Evolutionary conservation across 768 basidiomycete species (phyloP), one percentile per base, ranked within the genome.

Genomic region (Cystoderma amianthinum): DNA sequence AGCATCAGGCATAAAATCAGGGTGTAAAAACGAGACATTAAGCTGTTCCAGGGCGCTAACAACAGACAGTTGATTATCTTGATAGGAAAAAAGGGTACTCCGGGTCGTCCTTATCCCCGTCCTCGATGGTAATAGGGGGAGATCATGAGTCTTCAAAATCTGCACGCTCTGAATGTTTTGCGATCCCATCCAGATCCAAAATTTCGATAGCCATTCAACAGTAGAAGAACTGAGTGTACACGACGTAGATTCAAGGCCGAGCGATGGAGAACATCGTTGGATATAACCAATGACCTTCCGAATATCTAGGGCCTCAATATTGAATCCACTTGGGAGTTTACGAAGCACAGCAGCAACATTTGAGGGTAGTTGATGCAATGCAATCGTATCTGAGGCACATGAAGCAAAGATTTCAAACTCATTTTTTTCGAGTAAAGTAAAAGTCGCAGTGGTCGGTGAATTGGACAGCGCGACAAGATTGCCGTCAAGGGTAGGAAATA

Each of bases 131-230:
- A 72, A 50, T 9, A 71, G 46, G 21, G 48, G 55, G 1, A 62
- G 39, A 1, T 49, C 22, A 2, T 41, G 25, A 23, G 66, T 49
- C 10, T 42, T 45, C 0, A 48, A 38, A 25, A 60, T 58, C 0
- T 67, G 41, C 5, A 48, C 40, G 2, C 48, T 43, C 13, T 45
- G 48, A 10, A 36, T 42, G 0, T 37, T 13, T 54, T 59, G 69
- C 0, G 28, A 43, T 4, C 44, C 49, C 34, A 68, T 38, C 73
- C 72, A 75, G 2, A 39, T 32, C 74, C 73, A 76, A 44, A 74
- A 74, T 1, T 41, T 37, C 1, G 57, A 50, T n/a, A 72, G 41
- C 67, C 68, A 72, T 4, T 42, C 32, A 13, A 66, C 41, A 7
- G 47, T 36, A 4, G 24, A 38, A 5, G 46, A 44, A 25, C 55